Conservation (phyloP, 306 rosid species). For the Quillaja saponaria region DNA sequence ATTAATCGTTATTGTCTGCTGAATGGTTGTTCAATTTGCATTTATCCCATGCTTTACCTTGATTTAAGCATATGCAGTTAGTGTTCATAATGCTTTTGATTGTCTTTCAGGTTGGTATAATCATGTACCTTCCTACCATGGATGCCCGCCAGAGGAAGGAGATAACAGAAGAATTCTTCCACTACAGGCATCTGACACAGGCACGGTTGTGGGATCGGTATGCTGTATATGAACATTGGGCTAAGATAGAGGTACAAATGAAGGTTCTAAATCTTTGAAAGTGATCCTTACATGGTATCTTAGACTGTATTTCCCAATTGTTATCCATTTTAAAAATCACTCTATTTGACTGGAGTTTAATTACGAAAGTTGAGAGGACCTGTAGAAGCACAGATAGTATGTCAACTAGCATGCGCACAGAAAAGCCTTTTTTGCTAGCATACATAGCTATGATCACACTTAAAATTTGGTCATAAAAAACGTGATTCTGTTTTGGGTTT, state of each 20-base stretch:
- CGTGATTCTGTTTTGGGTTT: conserved; percentile 16
- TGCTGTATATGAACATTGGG: conserved; percentile 95
- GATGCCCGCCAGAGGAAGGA: conserved; percentile 90
- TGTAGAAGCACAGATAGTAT: neutral
- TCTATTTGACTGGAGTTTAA: conserved; percentile 24
- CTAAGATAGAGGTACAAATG: conserved; percentile 82
- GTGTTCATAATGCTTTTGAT: conserved; percentile 18
- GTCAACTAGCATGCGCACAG: too few relatives aligned
- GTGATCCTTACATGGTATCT: conserved; percentile 14
- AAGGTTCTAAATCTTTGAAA: conserved; percentile 13
- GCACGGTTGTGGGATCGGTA: conserved; percentile 68
- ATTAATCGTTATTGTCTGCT: neutral
- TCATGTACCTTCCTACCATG: conserved; percentile 93
- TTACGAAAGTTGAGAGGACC: conserved; percentile 13
- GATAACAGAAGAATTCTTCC: conserved; percentile 92
- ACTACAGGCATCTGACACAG: conserved; percentile 70
- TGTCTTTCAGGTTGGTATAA: conserved; percentile 84
- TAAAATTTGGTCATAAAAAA: neutral
- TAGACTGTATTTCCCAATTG: conserved; percentile 15
- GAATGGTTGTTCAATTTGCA: neutral
- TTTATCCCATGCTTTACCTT: neutral
- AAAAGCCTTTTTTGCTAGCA: too few relatives aligned
- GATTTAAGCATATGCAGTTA: conserved; percentile 2
- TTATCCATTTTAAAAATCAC: neutral
- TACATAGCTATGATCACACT: conserved; percentile 8